These are phyloP conservation scores for Nematodospora anomalae DNA, from an alignment of 1,139 yeast genomes.

Conservation along the genomic window DNA sequence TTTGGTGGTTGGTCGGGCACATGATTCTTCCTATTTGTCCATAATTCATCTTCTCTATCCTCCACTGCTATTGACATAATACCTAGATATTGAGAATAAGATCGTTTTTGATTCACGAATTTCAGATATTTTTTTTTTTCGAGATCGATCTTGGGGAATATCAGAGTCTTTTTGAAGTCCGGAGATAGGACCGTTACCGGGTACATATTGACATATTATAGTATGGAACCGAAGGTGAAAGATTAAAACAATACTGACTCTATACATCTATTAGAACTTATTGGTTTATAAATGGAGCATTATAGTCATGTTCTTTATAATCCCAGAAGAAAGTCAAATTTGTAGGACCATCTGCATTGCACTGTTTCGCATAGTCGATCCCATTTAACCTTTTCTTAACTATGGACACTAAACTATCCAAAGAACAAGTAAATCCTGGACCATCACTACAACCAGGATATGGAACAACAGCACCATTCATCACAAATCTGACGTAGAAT, in stretches of 20 bases:
- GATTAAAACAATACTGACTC: no score
- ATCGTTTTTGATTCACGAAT: no score
- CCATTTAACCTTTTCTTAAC: constrained; percentile 33
- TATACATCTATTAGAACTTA: not conserved
- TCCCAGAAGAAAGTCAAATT: constrained; percentile 39
- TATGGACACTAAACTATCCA: constrained; percentile 38
- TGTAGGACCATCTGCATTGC: constrained; percentile 28
- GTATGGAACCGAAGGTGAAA: no score
- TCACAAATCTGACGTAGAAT: constrained; percentile 47
- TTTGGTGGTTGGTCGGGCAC: constrained; percentile 42
- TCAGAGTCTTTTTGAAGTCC: not conserved
- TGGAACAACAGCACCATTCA: constrained; percentile 61
- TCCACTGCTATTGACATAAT: constrained; percentile 30
- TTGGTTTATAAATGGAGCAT: constrained; percentile 22
- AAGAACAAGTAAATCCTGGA: constrained; percentile 58
- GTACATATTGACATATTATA: no score
- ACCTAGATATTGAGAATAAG: not conserved
- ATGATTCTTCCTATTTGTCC: constrained; percentile 15
- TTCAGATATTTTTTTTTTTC: no score
- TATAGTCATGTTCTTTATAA: constrained; percentile 27
- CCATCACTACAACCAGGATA: constrained; percentile 50
- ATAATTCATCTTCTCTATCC: constrained; percentile 29
- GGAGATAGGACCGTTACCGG: not conserved
- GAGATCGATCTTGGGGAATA: not conserved
- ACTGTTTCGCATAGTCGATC: constrained; percentile 31